Conservation (phyloP, 1,139 yeast species). For the Dujonia santamariae region DNA sequence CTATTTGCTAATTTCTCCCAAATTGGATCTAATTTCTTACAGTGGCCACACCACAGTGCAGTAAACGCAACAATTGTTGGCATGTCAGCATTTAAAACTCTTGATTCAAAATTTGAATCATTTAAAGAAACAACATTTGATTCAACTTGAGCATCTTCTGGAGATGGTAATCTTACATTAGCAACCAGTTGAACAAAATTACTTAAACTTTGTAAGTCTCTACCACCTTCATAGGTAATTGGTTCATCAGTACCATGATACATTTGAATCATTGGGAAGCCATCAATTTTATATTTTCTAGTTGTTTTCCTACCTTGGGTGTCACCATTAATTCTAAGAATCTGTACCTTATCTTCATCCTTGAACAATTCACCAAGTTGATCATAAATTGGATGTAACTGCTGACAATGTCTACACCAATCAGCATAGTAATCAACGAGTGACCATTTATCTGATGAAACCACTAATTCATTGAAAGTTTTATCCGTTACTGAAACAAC, state of each 20-base stretch:
- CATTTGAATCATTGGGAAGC: conserved; percentile 64
- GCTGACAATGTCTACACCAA: conserved; percentile 82
- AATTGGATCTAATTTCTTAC: conserved; percentile 24
- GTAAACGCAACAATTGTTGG: conserved; percentile 33
- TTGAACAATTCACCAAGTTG: conserved; percentile 51
- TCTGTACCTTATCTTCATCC: conserved; percentile 44
- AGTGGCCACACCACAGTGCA: conserved; percentile 30
- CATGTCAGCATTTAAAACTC: conserved; percentile 22
- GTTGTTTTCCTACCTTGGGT: conserved; percentile 52
- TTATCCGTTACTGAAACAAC: conserved; percentile 35
- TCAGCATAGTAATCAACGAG: conserved; percentile 75
- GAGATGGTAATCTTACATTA: conserved; percentile 19
- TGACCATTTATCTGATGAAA: conserved; percentile 56
- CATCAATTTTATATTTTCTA: conserved; percentile 53
- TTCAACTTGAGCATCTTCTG: conserved; percentile 13
- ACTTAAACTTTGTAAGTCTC: conserved; percentile 44
- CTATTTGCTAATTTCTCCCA: conserved; percentile 32
- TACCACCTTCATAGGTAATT: conserved; percentile 44
- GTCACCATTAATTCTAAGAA: conserved; percentile 69
- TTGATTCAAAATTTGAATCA: conserved; percentile 31
- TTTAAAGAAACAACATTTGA: conserved; percentile 26
- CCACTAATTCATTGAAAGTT: conserved; percentile 53
- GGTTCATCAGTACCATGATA: conserved; percentile 53
- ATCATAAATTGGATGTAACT: conserved; percentile 62
- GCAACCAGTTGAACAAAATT: conserved; percentile 44